phyloP scores from a whole-genome alignment of 169 alveolate species.

The Miamiensis avidus region DNA sequence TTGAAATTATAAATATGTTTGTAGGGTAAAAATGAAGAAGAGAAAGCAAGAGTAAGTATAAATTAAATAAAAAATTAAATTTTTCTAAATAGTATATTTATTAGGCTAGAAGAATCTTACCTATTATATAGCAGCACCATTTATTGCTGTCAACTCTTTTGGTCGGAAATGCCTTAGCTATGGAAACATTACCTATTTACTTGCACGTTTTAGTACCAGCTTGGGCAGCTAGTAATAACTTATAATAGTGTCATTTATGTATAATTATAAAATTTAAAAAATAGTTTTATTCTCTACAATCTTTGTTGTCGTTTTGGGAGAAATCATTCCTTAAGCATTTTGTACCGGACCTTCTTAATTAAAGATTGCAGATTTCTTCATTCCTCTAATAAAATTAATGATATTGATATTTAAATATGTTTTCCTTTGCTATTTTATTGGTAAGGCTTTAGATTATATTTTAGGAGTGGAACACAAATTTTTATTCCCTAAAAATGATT shows the following conservation, averaged over 20 bases:
- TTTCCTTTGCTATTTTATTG: conserved; percentile 64
- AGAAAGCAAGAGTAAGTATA: conserved; percentile 67
- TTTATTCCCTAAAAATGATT: conserved; percentile 64
- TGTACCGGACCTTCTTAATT: conserved; percentile 93
- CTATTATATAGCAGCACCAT: conserved; percentile 84
- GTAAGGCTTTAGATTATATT: conserved; percentile 64
- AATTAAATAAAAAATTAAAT: too few relatives aligned
- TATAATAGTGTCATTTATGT: too few relatives aligned
- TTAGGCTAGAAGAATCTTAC: conserved; percentile 71
- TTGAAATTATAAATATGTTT: conserved; percentile 84
- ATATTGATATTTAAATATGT: not conserved
- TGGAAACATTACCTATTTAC: conserved; percentile 94
- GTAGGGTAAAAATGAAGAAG: conserved; percentile 82
- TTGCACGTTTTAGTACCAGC: conserved; percentile 89
- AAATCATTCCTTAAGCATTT: conserved; percentile 93
- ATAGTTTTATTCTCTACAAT: conserved; percentile 81
- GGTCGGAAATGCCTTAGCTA: conserved; percentile 88
- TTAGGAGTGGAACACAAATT: conserved; percentile 76
- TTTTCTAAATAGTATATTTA: too few relatives aligned
- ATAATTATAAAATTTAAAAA: too few relatives aligned
- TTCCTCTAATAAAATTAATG: conserved; percentile 21
- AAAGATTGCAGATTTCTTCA: conserved; percentile 66
- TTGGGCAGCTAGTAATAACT: conserved; percentile 57
- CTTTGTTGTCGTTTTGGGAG: conserved; percentile 90
- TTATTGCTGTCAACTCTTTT: conserved; percentile 88